These are phyloP conservation scores for Aspergillus alliaceus DNA, from an alignment of 2,329 filamentous ascomycete genomes.

Conservation along the genomic window DNA sequence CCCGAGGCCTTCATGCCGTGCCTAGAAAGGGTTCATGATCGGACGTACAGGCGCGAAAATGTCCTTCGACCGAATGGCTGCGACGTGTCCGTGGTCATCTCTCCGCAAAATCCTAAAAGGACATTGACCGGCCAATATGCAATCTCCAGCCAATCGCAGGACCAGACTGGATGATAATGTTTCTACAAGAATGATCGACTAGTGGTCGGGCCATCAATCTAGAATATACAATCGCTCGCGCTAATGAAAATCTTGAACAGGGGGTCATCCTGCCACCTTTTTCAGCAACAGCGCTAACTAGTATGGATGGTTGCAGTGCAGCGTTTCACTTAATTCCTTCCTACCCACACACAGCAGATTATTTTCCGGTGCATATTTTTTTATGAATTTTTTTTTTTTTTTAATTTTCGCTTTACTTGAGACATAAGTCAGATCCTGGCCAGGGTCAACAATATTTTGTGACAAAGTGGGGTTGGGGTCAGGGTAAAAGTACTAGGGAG, in stretches of 20 bases:
- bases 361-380: background rate
- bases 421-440: background rate
- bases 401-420: background rate
- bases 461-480: background rate
- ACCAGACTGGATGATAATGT: background rate
- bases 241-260: background rate
- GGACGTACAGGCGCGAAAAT: background rate
- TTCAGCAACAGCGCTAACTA: background rate
- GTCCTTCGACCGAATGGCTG: background rate
- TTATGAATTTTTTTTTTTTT: background rate
- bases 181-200: background rate
- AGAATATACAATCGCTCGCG: background rate
- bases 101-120: background rate
- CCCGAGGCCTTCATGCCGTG: background rate
- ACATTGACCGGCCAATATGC: background rate
- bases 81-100: background rate
- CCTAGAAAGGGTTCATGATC: background rate
- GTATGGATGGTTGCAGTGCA: background rate
- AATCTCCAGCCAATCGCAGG: background rate
- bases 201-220: background rate
- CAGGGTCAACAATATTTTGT: background rate
- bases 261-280: background rate
- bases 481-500: background rate
- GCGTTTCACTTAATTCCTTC: slow-evolving; percentile 1
- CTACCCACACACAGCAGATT: too few relatives aligned